Conservation (phyloP, 257 asterid genomes). For the Solanum etuberosum region DNA sequence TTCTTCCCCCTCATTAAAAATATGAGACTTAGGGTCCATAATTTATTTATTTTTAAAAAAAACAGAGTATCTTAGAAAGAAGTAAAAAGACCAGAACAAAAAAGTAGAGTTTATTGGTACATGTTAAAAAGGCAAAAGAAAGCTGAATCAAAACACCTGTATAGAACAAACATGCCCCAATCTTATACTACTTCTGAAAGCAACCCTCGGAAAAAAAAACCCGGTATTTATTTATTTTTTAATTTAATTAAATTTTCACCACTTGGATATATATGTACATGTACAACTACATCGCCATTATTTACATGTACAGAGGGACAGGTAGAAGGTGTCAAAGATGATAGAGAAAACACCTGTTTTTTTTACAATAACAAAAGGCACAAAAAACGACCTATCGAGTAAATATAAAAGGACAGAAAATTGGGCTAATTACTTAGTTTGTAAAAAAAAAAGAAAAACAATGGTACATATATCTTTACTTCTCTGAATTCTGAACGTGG, state of each 20-base stretch:
- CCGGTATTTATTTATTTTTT: not conserved
- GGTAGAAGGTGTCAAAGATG: constrained; percentile 26
- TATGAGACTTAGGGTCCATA: constrained; percentile 22
- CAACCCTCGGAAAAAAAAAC: not conserved
- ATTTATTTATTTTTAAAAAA: too few species aligned
- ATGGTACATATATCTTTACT: constrained; percentile 1
- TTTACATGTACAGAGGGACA: constrained; percentile 21
- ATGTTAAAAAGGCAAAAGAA: not conserved
- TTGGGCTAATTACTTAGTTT: not conserved
- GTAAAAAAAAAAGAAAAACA: not conserved
- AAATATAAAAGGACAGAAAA: constrained; percentile 10
- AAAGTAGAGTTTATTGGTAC: not conserved
- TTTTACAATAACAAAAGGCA: constrained; percentile 8
- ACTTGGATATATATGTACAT: constrained; percentile 13
- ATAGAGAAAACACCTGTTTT: constrained; percentile 10
- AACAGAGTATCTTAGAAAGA: not conserved
- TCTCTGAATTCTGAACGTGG: constrained; percentile 9
- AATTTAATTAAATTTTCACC: constrained; percentile 9
- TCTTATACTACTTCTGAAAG: constrained; percentile 18
- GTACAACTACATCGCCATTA: constrained; percentile 1
- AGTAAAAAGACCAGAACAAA: not conserved
- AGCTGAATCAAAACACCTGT: constrained; percentile 10
- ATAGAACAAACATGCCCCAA: constrained; percentile 15
- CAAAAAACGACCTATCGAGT: not conserved
- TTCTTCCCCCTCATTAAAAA: constrained; percentile 21